Evolutionary conservation across 306 rosid genomes (phyloP), one percentile per base, ranked within the genome.

Genomic region (Dalbergia oliveri): DNA sequence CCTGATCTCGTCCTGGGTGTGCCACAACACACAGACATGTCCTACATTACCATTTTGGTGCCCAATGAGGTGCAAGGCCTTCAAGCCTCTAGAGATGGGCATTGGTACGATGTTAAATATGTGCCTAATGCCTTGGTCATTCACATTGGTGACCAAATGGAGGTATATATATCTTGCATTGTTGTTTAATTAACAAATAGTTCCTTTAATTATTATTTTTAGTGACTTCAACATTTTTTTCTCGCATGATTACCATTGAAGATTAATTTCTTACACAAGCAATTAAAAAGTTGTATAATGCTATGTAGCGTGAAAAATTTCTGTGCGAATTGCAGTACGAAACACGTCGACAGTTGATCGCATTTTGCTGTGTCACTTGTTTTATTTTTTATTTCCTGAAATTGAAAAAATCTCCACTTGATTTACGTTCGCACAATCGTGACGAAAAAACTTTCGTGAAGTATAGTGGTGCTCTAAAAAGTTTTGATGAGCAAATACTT

Each of bases 31-130:
- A 94, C 98, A 0, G 98, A 94, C 86, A 85, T 94, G 91, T 84
- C 90, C 8, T 7, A 82, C 74, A 1, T 94, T 3, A 90, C 98
- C 64, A 82, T 94, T 56, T 83, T 94, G 0, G 95, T 91, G 0
- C 95, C 98, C 1, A 94, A 94, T 21, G 88, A 94, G 0, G 94
- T 94, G 0, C 98, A 88, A 9, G 98, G 98, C 0, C 95, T 90
- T 61, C 98, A 94, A 35, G 98, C 94, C 11, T 88, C 50, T 37
- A 86, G 86, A 9, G 78, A 94, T 58, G 94, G 86, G 39, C 84
- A 77, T 4, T 94, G 98, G 98, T 88, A 87, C 11, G 86, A 91
- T 37, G 94, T 89, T 61, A 85, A 81, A 68, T 89, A 91, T 82
- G 87, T 90, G 12, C 97, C 92, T 11, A 89, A 94, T 72, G 97